phyloP scores from a whole-genome alignment of 352 stramenopile genomes.

The Pythium pyrilobum region DNA sequence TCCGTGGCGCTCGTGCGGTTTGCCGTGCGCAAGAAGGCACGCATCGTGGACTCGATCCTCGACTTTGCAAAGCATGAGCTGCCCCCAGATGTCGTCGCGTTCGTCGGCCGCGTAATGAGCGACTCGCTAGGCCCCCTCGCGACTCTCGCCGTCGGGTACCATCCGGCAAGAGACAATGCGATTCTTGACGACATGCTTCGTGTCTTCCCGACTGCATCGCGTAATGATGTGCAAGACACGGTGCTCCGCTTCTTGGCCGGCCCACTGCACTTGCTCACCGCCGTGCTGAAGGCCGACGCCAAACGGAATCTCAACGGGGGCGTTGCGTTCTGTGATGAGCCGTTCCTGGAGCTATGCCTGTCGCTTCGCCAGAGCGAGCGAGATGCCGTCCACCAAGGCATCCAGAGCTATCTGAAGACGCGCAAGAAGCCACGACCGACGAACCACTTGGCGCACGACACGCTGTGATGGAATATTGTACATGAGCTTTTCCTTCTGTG shows the following conservation, averaged over 20 bases:
- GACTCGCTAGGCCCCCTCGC: conserved; percentile 1
- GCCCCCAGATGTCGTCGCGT: not conserved
- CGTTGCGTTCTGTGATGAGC: not conserved
- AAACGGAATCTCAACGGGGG: not conserved
- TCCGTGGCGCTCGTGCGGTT: conserved; percentile 5
- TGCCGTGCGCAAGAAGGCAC: not conserved
- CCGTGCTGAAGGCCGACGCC: conserved; percentile 1
- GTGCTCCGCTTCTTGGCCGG: conserved; percentile 3
- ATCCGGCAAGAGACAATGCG: not conserved
- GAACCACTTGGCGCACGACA: no score
- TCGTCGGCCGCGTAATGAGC: not conserved
- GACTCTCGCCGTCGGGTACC: not conserved
- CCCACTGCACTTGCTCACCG: not conserved
- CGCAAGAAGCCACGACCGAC: conserved; percentile 3
- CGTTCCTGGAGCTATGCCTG: conserved; percentile 7
- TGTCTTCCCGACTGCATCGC: not conserved
- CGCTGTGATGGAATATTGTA: no score
- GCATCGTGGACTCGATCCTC: not conserved
- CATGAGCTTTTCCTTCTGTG: no score
- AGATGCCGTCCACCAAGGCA: not conserved
- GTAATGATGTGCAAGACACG: not conserved
- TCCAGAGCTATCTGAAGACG: conserved; percentile 5
- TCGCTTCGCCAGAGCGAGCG: conserved; percentile 4
- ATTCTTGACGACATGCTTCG: not conserved
- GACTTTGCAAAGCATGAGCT: not conserved